Base-by-base conservation (phyloP, 495 filamentous ascomycete genomes). In the Achaetomiella virescens region DNA sequence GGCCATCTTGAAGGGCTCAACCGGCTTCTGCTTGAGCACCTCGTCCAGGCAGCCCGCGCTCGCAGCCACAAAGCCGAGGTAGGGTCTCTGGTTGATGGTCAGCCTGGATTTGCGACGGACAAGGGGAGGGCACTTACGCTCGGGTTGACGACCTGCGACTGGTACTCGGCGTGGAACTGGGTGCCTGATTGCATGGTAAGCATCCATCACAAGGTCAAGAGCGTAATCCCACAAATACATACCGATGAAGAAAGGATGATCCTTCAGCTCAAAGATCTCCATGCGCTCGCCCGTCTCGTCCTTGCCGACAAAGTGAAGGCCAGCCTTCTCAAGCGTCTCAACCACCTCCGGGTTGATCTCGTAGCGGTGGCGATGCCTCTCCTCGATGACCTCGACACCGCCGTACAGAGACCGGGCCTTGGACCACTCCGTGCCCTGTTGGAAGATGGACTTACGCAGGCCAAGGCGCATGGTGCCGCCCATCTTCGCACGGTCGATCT, bases 381-480 rank as follows among this genome's bases (percentile, higher is more conserved):
- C 86, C 51, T 78, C 73, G 55, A 88, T 78, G 24, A 74, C 62
- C 11, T 71, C 58, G 7, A 55, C 62, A n/a, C 73, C 69, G 0
- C 83, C 86, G 64, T 96, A 97, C 7, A 97, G 74, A 10, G 75
- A 73, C 9, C 90, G 84, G 10, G 96, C 74, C 52, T 82, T 84
- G 47, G 81, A 86, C 88, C 89, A 95, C 67, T 95, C 90, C 42
- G 78, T 85, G 53, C 81, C 83, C 2, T 75, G 64, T 71, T 96
- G 85, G 81, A 91, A 96, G 58, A 84, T 62, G 24, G 85, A 87
- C 12, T 83, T 78, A 24, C 86, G 83, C 31, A 84, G 78, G 35
- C 91, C 92, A 6, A 98, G 82, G 35, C 93, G 83, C 93, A 97
- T 97, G 0, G 90, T 97, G 35, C 88, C 93, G 35, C 93, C 93